A percentile compares a stretch with the other conserved stretches of the same genome.
Conservation (phyloP, 805 yeast species). For the Saturnispora halmiae region DNA sequence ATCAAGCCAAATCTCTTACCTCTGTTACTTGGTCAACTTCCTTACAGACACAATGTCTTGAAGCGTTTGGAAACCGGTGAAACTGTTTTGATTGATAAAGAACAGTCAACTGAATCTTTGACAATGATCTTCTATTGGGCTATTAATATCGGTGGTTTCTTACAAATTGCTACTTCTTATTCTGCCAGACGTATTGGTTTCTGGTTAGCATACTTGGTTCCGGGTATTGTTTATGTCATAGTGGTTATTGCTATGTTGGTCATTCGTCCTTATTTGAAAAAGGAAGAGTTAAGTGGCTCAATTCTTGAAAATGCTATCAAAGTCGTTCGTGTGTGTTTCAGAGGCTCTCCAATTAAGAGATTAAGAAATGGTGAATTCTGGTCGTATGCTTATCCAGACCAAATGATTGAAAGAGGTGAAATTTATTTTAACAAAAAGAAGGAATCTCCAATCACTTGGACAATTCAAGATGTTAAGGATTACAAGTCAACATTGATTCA, state of each 20-base stretch:
- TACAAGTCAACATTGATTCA: slow-evolving; percentile 35
- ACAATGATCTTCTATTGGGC: slow-evolving; percentile 45
- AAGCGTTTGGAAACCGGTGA: slow-evolving; percentile 54
- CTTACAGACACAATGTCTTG: slow-evolving; percentile 51
- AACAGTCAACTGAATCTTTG: slow-evolving; percentile 32
- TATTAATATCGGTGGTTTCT: slow-evolving; percentile 47
- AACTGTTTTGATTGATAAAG: slow-evolving; percentile 48
- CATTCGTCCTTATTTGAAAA: slow-evolving; percentile 27
- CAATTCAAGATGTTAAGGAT: slow-evolving; percentile 41
- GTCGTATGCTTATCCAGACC: slow-evolving; percentile 41
- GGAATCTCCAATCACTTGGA: slow-evolving; percentile 28
- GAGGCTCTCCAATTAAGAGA: slow-evolving; percentile 37
- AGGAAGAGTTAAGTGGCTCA: slow-evolving; percentile 36
- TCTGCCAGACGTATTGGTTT: slow-evolving; percentile 43
- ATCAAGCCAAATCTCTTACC: slow-evolving; percentile 48
- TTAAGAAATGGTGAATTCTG: slow-evolving; percentile 35
- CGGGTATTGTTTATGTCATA: slow-evolving; percentile 46
- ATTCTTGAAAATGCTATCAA: slow-evolving; percentile 36
- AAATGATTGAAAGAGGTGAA: slow-evolving; percentile 37
- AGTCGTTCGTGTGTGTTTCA: slow-evolving; percentile 35
- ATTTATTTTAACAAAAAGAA: slow-evolving; percentile 24
- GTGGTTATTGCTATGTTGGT: slow-evolving; percentile 40
- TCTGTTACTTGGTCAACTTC: slow-evolving; percentile 51
- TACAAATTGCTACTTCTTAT: slow-evolving; percentile 43
- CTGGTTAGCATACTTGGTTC: slow-evolving; percentile 47